A percentile compares a stretch with the other conserved stretches of the same genome.
These are phyloP conservation scores for Barbarea vulgaris DNA, from an alignment of 345 rosid genomes.

Conservation along the genomic window DNA sequence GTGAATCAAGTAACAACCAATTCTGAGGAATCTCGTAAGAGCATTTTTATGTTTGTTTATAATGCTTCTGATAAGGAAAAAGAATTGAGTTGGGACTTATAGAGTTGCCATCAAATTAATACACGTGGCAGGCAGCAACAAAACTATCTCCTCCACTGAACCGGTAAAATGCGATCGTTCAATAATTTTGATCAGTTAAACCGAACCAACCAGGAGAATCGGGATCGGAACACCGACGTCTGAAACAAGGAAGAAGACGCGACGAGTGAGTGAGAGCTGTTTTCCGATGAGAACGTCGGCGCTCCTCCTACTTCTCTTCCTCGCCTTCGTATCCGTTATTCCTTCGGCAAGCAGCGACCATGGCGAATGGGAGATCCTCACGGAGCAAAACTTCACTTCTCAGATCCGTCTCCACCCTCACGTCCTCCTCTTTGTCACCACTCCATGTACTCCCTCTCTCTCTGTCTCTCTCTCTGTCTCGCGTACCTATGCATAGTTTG, in stretches of 20 bases:
- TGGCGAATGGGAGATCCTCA: constrained; percentile 66
- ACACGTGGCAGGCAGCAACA: constrained; percentile 23
- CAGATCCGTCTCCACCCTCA: constrained; percentile 77
- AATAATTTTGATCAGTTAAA: constrained; percentile 3
- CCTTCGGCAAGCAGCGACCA: constrained; percentile 21
- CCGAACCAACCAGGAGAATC: constrained; percentile 24
- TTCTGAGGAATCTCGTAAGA: neutral
- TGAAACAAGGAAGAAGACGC: constrained; percentile 11
- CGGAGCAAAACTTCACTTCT: constrained; percentile 77
- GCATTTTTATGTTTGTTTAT: too few relatives aligned
- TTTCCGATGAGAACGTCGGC: constrained; percentile 34
- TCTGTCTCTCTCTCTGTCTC: neutral
- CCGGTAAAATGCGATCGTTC: constrained; percentile 27
- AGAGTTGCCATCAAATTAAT: neutral
- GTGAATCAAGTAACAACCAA: neutral
- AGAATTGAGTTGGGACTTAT: neutral
- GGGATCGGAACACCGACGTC: constrained; percentile 17
- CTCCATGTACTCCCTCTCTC: constrained; percentile 59
- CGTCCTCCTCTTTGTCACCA: constrained; percentile 70
- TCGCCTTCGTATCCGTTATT: constrained; percentile 9
- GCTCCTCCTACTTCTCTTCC: constrained; percentile 21
- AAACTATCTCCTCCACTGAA: neutral
- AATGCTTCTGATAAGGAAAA: too few relatives aligned
- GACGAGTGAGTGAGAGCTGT: constrained; percentile 24
- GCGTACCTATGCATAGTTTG: neutral